A percentile compares a stretch with the other conserved stretches of the same genome.
These are phyloP conservation scores for Tolypocladium amazonense DNA, from an alignment of 2,329 filamentous ascomycete species.

Conservation along the genomic window DNA sequence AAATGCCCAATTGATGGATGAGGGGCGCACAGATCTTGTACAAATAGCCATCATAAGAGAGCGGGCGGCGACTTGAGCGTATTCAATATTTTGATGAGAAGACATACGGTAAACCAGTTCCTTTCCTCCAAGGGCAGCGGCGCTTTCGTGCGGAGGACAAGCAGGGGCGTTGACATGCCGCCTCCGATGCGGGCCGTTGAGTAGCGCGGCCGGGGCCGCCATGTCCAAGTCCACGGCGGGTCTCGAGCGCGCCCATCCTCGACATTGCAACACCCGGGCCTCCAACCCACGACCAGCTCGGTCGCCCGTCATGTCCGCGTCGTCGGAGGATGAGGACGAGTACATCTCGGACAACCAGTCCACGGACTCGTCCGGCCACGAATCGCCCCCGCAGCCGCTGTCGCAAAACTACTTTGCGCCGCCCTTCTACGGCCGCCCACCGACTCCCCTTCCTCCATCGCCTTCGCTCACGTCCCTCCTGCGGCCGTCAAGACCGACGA, in stretches of 20 bases:
- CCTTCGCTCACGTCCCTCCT: conserved; percentile 87
- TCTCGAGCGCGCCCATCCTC: neutral
- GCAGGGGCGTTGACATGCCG: neutral
- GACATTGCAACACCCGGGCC: neutral
- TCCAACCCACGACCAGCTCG: neutral
- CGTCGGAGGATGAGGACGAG: conserved; percentile 24
- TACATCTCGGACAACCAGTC: conserved; percentile 23
- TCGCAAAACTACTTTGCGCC: conserved; percentile 55
- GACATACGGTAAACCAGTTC: neutral
- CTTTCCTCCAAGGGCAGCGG: neutral
- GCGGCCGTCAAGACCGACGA: conserved; percentile 82
- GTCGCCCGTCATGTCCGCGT: conserved; percentile 17
- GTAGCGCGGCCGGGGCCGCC: neutral
- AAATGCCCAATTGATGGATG: conserved; percentile 48
- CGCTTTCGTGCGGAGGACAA: neutral
- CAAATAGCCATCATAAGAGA: neutral
- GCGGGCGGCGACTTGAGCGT: neutral
- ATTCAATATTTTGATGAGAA: neutral
- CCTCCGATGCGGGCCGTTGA: neutral
- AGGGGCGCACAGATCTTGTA: neutral
- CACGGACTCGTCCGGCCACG: conserved; percentile 20
- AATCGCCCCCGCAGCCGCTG: conserved; percentile 31
- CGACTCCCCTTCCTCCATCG: conserved; percentile 84
- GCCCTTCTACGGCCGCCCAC: conserved; percentile 95
- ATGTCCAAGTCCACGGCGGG: neutral